These are phyloP conservation scores for Ormosia semicastrata DNA, from an alignment of 306 rosid genomes.

Conservation along the genomic window DNA sequence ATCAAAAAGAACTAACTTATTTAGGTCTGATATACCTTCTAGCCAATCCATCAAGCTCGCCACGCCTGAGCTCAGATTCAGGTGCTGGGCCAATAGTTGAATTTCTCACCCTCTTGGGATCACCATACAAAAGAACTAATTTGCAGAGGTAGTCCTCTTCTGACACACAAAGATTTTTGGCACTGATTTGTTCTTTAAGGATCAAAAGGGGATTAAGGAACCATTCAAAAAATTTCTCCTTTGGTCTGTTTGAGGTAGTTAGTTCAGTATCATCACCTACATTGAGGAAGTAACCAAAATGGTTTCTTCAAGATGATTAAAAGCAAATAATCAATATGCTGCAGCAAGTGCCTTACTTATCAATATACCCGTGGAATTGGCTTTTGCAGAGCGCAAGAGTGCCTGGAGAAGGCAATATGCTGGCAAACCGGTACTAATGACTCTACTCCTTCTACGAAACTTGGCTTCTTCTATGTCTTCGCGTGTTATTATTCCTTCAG, in stretches of 20 bases:
- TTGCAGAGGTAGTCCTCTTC: constrained; percentile 76
- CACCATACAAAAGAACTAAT: constrained; percentile 74
- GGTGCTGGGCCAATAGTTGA: constrained; percentile 50
- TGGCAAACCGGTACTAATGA: constrained; percentile 81
- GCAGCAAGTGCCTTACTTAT: constrained; percentile 37
- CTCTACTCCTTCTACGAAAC: constrained; percentile 61
- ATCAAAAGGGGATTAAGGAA: constrained; percentile 80
- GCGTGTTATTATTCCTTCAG: constrained; percentile 60
- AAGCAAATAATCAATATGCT: not conserved
- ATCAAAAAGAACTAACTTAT: not conserved
- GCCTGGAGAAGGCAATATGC: constrained; percentile 78
- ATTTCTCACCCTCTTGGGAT: constrained; percentile 55
- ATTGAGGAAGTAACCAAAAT: constrained; percentile 23
- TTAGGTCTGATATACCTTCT: constrained; percentile 57
- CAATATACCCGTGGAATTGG: constrained; percentile 59
- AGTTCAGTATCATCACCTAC: constrained; percentile 76
- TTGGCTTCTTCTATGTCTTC: constrained; percentile 71
- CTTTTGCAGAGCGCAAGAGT: constrained; percentile 72
- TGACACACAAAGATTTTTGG: constrained; percentile 57
- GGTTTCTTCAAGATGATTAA: not conserved
- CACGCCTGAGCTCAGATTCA: constrained; percentile 69
- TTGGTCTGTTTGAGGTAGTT: constrained; percentile 70
- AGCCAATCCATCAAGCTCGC: constrained; percentile 85
- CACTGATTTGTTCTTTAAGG: constrained; percentile 84
- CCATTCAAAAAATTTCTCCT: constrained; percentile 81